phyloP scores from a whole-genome alignment of 352 stramenopile species.

The Pythium biforme region DNA sequence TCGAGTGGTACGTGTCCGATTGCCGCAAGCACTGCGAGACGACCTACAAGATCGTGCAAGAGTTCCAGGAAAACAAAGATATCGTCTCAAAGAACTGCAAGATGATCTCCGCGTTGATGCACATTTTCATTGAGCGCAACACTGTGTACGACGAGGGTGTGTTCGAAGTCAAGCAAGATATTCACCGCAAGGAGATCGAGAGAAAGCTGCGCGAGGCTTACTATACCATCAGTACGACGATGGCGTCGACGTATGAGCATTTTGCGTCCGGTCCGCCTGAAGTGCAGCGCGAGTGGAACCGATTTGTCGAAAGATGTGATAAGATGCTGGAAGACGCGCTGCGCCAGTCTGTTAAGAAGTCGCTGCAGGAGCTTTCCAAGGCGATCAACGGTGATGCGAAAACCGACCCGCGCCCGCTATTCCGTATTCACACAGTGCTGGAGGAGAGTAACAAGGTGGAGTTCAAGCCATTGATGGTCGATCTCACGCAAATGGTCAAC shows the following conservation, averaged over 20 bases:
- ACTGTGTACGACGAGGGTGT: conserved; percentile 92
- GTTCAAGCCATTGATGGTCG: conserved; percentile 93
- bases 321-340: conserved; percentile 90
- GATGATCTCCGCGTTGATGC: conserved; percentile 83
- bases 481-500: conserved; percentile 94
- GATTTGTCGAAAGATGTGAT: conserved; percentile 89
- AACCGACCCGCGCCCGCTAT: conserved; percentile 89
- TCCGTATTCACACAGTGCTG: conserved; percentile 92
- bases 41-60: conserved; percentile 87
- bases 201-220: conserved; percentile 76
- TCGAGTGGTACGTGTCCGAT: conserved; percentile 91
- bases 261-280: conserved; percentile 88
- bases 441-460: conserved; percentile 91
- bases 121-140: conserved; percentile 94
- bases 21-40: conserved; percentile 88
- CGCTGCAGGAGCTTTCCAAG: conserved; percentile 91
- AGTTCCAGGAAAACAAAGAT: conserved; percentile 90
- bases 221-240: conserved; percentile 84
- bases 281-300: conserved; percentile 92
- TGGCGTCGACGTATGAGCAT: conserved; percentile 91
- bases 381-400: conserved; percentile 94
- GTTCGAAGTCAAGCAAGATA: conserved; percentile 90
- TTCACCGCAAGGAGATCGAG: conserved; percentile 86
- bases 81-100: conserved; percentile 88
- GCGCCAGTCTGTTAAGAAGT: conserved; percentile 92